A percentile compares a stretch with the other conserved stretches of the same genome.
These are phyloP conservation scores for Phytophthora macrochlamydospora DNA, from an alignment of 352 stramenopile genomes.

Conservation along the genomic window DNA sequence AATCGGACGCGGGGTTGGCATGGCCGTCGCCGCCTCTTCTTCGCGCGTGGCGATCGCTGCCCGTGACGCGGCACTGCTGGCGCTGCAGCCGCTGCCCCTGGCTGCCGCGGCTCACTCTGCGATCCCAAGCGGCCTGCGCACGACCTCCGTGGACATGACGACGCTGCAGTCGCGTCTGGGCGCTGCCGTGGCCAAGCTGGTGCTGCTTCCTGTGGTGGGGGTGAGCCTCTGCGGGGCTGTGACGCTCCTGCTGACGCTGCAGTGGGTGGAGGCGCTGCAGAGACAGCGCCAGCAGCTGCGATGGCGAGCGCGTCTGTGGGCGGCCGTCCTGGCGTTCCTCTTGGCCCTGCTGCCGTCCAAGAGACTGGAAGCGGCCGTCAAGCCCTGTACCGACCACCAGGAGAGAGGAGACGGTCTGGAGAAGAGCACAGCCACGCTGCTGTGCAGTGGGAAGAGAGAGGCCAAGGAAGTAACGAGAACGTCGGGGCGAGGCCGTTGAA, in stretches of 20 bases:
- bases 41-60: background rate
- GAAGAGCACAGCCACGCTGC: constrained; percentile 5
- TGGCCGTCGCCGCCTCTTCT: constrained; percentile 7
- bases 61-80: constrained; percentile 2
- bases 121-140: constrained; percentile 12
- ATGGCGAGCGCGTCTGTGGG: constrained; percentile 22
- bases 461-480: constrained; percentile 11
- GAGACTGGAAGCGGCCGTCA: constrained; percentile 12
- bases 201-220: constrained; percentile 70
- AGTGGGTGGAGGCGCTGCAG: constrained; percentile 64
- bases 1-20: background rate
- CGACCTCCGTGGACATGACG: constrained; percentile 5
- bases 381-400: constrained; percentile 5
- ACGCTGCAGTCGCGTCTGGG: constrained; percentile 25
- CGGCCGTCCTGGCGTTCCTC: constrained; percentile 20
- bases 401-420: constrained; percentile 5
- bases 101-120: constrained; percentile 1
- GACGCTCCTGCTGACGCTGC: constrained; percentile 54
- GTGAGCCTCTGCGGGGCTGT: constrained; percentile 64
- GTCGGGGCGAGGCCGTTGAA: constrained; percentile 39
- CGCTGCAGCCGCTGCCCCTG: background rate
- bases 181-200: constrained; percentile 49
- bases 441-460: constrained; percentile 22
- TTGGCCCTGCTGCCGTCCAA: constrained; percentile 27
- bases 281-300: constrained; percentile 18